Evolutionary conservation across 345 rosid species (phyloP), one percentile per base, ranked within the genome.

Genomic region (Toxicodendron radicans): DNA sequence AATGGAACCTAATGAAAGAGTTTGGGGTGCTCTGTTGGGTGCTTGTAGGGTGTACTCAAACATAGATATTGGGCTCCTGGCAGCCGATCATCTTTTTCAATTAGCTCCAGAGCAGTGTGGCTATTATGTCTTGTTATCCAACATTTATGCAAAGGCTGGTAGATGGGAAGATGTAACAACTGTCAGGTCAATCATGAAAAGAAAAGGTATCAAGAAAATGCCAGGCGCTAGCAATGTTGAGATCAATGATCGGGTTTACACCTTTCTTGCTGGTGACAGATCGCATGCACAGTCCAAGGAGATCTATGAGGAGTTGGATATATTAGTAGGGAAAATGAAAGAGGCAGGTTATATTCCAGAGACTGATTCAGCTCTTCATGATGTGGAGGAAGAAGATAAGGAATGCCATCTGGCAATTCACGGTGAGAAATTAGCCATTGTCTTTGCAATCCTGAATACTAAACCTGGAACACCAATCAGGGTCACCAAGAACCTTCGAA

Each of bases 301-400:
- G 80, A 88, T 91, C 2, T 83, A 88, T 64, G 59, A 83, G 71
- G 85, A 83, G 76, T 70, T 91, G 32, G 90, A 85, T 63, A 76
- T 82, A n/a, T 65, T 91, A 48, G 78, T 87, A 41, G 83, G 81
- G 70, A 91, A 88, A 72, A 88, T 91, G 94, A 91, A 88, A 78
- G 90, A 84, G 72, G 64, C 76, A 13, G 92, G 92, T 66, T 91
- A 91, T 76, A 75, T 77, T 71, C 92, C 97, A 0, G 89, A 86
- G 62, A 87, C 85, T 3, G 88, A 80, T 64, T 86, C 89, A 0
- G 94, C 97, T 0, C 91, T 91, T 38, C 97, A 91, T 67, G 97
- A 91, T 78, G 89, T 89, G 57, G 97, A 91, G 75, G 91, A 89
- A 61, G 94, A 89, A 84, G 97, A 91, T 76, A 91, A 91, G 70